Percentiles rank a stretch among this genome's conserved stretches.
These are phyloP conservation scores for Priceomyces carsonii DNA, from an alignment of 805 yeast species.

Conservation along the genomic window DNA sequence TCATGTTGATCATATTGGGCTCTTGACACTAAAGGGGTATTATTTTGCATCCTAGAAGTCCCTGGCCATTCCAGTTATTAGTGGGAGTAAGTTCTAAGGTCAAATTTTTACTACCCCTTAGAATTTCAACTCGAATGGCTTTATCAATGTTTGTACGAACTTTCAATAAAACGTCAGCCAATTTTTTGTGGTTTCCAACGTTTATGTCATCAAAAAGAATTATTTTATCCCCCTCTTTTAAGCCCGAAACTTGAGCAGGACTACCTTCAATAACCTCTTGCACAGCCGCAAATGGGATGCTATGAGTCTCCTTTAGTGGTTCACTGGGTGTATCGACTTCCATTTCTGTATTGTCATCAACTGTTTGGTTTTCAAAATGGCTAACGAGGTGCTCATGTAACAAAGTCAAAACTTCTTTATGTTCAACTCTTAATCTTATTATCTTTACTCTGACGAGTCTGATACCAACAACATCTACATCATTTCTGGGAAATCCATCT, in stretches of 20 bases:
- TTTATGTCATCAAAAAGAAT: slow-evolving; percentile 54
- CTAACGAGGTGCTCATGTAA: slow-evolving; percentile 49
- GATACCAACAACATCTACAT: slow-evolving; percentile 73
- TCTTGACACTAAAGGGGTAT: slow-evolving; percentile 29
- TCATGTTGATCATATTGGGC: background rate
- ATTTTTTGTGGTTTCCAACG: slow-evolving; percentile 55
- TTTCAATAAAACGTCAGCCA: slow-evolving; percentile 43
- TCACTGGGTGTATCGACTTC: background rate
- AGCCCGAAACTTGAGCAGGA: slow-evolving; percentile 59
- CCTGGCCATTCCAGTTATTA: slow-evolving; percentile 62
- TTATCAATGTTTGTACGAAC: slow-evolving; percentile 41
- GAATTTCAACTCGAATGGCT: slow-evolving; percentile 25
- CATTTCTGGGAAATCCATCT: slow-evolving; percentile 87
- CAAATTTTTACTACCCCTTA: slow-evolving; percentile 27
- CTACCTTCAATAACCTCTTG: slow-evolving; percentile 49
- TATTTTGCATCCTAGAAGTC: slow-evolving; percentile 68
- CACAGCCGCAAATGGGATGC: slow-evolving; percentile 57
- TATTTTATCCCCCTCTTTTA: slow-evolving; percentile 55
- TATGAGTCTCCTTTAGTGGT: slow-evolving; percentile 1
- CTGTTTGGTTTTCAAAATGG: slow-evolving; percentile 31
- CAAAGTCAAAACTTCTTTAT: slow-evolving; percentile 45
- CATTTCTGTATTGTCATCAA: background rate
- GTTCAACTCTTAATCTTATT: slow-evolving; percentile 70
- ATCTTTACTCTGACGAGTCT: slow-evolving; percentile 64
- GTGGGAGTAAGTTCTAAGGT: slow-evolving; percentile 42